Conservation (phyloP, 164 flowering plant genomes). For the Vitis riparia region DNA sequence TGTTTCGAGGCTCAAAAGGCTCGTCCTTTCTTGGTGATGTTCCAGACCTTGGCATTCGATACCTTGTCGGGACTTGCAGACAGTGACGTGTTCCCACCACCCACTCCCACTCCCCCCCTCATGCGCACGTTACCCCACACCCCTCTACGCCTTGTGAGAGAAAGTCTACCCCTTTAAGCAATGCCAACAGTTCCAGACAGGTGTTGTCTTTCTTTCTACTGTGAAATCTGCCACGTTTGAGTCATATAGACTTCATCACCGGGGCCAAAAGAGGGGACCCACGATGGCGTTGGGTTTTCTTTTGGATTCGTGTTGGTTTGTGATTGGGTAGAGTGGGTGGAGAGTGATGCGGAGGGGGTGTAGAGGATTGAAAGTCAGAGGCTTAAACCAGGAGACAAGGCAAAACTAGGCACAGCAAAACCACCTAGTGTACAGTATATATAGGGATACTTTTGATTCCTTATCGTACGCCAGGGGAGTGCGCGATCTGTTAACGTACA, state of each 20-base stretch:
- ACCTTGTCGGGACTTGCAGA: constrained; percentile 21
- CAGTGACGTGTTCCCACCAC: constrained; percentile 22
- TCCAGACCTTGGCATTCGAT: constrained; percentile 18
- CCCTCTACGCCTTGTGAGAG: not conserved
- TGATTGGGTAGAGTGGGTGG: not conserved
- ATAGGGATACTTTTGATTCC: not conserved
- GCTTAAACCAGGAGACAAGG: constrained; percentile 5
- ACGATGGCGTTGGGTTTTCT: not conserved
- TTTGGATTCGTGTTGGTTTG: not conserved
- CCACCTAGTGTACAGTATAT: constrained; percentile 5
- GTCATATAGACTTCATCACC: too few species aligned
- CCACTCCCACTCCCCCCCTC: not conserved
- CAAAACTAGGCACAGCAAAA: constrained; percentile 9
- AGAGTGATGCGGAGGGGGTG: not conserved
- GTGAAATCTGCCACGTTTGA: too few species aligned
- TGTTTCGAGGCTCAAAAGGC: not conserved
- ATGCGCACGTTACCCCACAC: constrained; percentile 26
- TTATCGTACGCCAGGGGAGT: constrained; percentile 17
- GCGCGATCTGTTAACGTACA: constrained; percentile 10
- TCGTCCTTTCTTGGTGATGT: constrained; percentile 12
- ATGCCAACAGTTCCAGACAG: too few species aligned
- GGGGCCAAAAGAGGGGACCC: too few species aligned
- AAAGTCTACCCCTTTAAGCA: too few species aligned
- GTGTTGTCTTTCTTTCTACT: too few species aligned
- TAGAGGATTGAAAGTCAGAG: not conserved